Base-by-base conservation (phyloP, 2,329 filamentous ascomycete species). In the Aspergillus nomiae region DNA sequence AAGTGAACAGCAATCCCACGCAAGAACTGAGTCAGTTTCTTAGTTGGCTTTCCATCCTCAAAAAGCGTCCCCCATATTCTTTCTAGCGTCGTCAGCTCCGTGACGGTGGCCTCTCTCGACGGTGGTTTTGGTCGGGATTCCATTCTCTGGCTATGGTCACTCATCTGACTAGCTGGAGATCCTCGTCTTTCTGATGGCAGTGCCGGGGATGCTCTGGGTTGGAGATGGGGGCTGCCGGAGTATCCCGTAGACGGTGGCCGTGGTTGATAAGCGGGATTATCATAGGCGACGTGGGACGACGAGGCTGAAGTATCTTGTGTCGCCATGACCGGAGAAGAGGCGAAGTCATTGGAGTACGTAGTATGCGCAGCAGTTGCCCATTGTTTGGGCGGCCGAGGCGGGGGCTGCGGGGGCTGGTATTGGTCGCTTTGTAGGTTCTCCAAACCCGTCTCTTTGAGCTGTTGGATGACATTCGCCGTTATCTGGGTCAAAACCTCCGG, bases 31-130 rank as follows among this genome's bases (percentile, higher is more conserved):
- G 86, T 86, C 19, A 94, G 82, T 58, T 91, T 84, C 55, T 83
- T 77, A 0, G 92, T 94, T 1, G 91, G 87, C 61, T 85, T 83
- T 0, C 89, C 90, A 32, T 88, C 82, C 3, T 83, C 87, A 72
- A 96, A 96, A 3, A 96, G 76, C 11, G 82, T 83, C 7, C 91
- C 90, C 92, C 92, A 96, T 72, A 89, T 89, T 72, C 85, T 86
- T 73, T 94, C 91, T 32, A 90, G 76, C 1, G 86, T 85, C 1
- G 85, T 88, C 64, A 84, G 74, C 63, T 87, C 86, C 36, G 77
- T 76, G 14, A 74, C 72, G 0, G 79, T 81, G 26, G 76, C 73
- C 50, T 78, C 73, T 32, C 80, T 74, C 19, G 72, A 71, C 11
- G 77, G 76, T 14, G 73, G 73, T 60, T 72, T 78, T 3, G 80